phyloP scores from a whole-genome alignment of 2,329 filamentous ascomycete species.

The Reticulascus tulasneorum region DNA sequence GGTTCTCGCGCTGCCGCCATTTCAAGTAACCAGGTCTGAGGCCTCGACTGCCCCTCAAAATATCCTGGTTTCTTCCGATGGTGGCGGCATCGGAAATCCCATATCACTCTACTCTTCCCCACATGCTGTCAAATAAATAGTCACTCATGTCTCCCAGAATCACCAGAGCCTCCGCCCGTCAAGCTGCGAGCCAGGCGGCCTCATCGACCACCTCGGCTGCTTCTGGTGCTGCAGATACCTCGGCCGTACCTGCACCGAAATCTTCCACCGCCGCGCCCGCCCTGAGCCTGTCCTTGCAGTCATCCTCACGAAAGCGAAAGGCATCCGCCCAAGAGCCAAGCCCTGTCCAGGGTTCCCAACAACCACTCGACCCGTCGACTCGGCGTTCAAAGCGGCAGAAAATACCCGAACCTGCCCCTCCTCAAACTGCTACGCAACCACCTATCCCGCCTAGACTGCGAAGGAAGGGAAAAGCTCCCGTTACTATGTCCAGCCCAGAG shows the following conservation, averaged over 20 bases:
- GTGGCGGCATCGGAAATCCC: too few species aligned
- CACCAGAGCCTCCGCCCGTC: conserved; percentile 90
- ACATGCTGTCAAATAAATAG: conserved; percentile 19
- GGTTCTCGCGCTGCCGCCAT: too few species aligned
- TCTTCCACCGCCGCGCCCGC: too few species aligned
- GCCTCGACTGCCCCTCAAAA: too few species aligned
- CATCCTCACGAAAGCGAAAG: conserved; percentile 73
- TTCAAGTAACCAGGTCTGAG: too few species aligned
- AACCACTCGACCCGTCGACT: conserved; percentile 30
- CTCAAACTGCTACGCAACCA: conserved; percentile 17
- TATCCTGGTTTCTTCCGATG: too few species aligned
- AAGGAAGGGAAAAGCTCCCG: conserved; percentile 56
- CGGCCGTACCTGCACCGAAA: conserved; percentile 38
- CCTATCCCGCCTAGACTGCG: conserved; percentile 38
- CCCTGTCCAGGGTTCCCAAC: conserved; percentile 24
- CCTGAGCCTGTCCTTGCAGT: too few species aligned
- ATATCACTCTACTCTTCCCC: too few species aligned
- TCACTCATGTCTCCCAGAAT: conserved; percentile 94
- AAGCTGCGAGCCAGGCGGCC: conserved; percentile 65
- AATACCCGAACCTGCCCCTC: conserved; percentile 45
- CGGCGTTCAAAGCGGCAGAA: conserved; percentile 71
- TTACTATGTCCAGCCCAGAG: conserved; percentile 71
- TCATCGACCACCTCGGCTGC: conserved; percentile 38
- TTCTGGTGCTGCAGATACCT: conserved; percentile 32
- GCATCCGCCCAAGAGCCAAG: conserved; percentile 50